A percentile compares a stretch with the other conserved stretches of the same genome.
Conservation (phyloP, 169 alveolate genomes). For the Plasmodium malariae region DNA sequence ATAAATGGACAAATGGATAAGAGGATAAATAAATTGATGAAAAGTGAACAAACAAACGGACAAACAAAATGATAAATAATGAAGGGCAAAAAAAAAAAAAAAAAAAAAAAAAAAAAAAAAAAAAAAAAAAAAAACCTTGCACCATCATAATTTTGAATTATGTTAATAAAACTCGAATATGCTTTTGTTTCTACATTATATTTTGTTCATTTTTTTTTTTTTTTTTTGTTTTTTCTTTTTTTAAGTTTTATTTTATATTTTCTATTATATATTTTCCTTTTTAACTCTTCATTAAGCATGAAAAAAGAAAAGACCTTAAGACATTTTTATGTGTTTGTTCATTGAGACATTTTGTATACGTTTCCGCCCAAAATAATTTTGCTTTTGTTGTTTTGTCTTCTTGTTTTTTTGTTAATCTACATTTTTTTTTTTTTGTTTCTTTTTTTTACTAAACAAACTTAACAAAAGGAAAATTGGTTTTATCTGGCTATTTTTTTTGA, state of each 20-base stretch:
- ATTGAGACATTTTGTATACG: constrained; percentile 15
- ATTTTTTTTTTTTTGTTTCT: not conserved
- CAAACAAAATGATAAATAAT: no score
- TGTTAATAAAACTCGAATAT: no score
- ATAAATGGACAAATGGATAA: no score
- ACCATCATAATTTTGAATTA: not conserved
- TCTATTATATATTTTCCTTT: constrained; percentile 13
- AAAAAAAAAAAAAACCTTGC: not conserved
- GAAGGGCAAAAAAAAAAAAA: no score
- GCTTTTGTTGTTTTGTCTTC: not conserved
- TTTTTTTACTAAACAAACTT: not conserved
- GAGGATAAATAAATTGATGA: no score
- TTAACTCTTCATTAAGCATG: not conserved
- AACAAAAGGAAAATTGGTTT: not conserved
- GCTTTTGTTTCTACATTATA: no score
- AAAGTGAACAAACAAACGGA: no score
- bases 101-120: no score
- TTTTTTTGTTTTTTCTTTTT: constrained; percentile 35
- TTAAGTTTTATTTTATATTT: constrained; percentile 1
- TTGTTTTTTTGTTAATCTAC: not conserved
- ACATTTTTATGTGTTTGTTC: constrained; percentile 1
- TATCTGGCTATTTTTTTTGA: constrained; percentile 1
- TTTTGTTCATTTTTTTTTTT: constrained; percentile 25
- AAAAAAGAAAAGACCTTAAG: constrained; percentile 36
- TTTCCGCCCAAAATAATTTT: not conserved